Evolutionary conservation across 768 basidiomycete genomes (phyloP).

Genomic region (Amyloporia xantha): DNA sequence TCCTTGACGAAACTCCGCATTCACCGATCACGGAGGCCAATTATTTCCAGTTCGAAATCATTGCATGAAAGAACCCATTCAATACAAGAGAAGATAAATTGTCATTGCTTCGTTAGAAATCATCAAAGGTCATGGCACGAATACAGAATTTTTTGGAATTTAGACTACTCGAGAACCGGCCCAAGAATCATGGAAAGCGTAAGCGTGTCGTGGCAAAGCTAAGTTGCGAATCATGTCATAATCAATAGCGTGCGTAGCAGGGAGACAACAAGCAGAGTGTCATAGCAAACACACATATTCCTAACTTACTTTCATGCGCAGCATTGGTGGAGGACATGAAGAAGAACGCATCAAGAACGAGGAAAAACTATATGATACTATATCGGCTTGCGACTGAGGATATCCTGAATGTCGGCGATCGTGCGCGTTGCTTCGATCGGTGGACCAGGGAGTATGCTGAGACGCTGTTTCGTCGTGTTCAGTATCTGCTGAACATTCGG

Average conservation of each 20-base stretch:
- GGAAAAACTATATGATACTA: conserved; percentile 5
- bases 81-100: not conserved
- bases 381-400: conserved; percentile 41
- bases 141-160: conserved; percentile 1
- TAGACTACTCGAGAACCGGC: not conserved
- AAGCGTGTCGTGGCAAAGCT: conserved; percentile 4
- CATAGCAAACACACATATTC: conserved; percentile 5
- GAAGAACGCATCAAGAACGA: conserved; percentile 4
- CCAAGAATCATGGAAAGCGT: conserved; percentile 1
- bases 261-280: not conserved
- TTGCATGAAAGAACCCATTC: not conserved
- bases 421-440: conserved; percentile 62
- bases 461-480: conserved; percentile 73
- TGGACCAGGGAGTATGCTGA: conserved; percentile 70
- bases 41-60: not conserved
- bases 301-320: conserved; percentile 18
- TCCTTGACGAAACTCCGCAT: too few species aligned
- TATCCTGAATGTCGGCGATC: conserved; percentile 72
- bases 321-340: conserved; percentile 7
- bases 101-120: conserved; percentile 1
- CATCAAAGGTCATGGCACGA: not conserved
- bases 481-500: conserved; percentile 73
- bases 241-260: conserved; percentile 1
- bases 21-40: too few species aligned
- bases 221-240: not conserved